These are phyloP conservation scores for Talaromyces funiculosus DNA, from an alignment of 2,329 filamentous ascomycete species.

Conservation along the genomic window DNA sequence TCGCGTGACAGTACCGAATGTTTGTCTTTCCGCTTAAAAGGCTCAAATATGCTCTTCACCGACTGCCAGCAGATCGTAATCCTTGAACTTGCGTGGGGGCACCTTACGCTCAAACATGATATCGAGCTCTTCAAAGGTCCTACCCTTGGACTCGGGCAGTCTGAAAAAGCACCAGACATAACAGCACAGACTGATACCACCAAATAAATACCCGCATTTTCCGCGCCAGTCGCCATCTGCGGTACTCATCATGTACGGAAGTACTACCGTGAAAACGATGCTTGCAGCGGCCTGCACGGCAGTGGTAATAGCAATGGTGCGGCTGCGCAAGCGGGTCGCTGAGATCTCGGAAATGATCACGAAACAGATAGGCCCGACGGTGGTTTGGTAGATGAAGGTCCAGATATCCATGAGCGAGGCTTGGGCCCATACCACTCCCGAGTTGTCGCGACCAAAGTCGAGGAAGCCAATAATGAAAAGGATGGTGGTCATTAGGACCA, in stretches of 20 bases:
- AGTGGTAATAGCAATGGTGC: conserved; percentile 11
- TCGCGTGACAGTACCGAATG: not conserved
- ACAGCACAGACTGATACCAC: conserved; percentile 21
- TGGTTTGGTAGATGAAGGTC: conserved; percentile 34
- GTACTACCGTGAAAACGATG: conserved; percentile 11
- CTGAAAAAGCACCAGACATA: conserved; percentile 32
- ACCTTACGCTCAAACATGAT: conserved; percentile 36
- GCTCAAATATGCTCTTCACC: not conserved
- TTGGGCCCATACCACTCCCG: conserved; percentile 28
- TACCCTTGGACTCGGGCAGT: conserved; percentile 31
- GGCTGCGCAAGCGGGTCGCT: conserved; percentile 11
- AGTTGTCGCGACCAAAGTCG: conserved; percentile 32
- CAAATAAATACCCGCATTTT: conserved; percentile 28
- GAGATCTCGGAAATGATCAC: conserved; percentile 15
- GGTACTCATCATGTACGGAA: conserved; percentile 18
- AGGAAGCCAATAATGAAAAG: conserved; percentile 35
- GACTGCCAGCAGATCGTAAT: conserved; percentile 8
- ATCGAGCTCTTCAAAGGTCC: conserved; percentile 38
- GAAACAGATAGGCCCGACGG: conserved; percentile 30
- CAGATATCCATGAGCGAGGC: conserved; percentile 31
- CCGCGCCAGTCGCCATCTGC: conserved; percentile 24
- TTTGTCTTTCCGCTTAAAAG: not conserved
- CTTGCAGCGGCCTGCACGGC: conserved; percentile 10
- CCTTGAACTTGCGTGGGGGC: conserved; percentile 30
- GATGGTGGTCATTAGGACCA: conserved; percentile 38